Evolutionary conservation across 345 rosid species (phyloP), one percentile per base, ranked within the genome.

Genomic region (Bretschneidera sinensis): DNA sequence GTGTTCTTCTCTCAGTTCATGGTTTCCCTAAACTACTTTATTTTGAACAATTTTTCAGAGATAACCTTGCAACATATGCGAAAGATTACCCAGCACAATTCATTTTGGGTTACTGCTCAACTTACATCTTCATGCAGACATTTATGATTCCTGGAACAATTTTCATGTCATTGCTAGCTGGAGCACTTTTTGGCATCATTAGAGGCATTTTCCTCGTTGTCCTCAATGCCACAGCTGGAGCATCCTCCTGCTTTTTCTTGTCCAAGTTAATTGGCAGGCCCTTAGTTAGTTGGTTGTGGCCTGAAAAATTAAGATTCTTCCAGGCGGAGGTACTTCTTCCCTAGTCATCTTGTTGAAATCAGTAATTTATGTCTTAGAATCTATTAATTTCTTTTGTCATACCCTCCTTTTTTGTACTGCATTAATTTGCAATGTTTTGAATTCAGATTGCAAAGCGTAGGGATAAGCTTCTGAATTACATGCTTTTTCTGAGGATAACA

Each of bases 101-200:
- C 70, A 82, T 90, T 31, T 75, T 94, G 73, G 97, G 97, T 51
- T 94, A 94, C 76, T 90, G 96, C 76, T 82, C 99, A 4, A 94
- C 92, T 0, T 94, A 94, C 74, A 90, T 94, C 71, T 94, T 94
- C 80, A 94, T 90, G 99, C 99, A 94, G 80, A 94, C 99, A 19
- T 94, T 94, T 62, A 94, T 94, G 99, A 94, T 94, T 60, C 99
- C 99, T 13, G 99, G 99, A 73, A 94, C 99, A 19, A 87, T 94
- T 81, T 94, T 94, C 79, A 87, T 94, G 99, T 94, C 99, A 48
- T 61, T 90, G 69, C 90, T 94, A 15, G 99, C 99, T 25, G 99
- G 99, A 64, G 99, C 99, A 50, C 96, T 94, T 63, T 94, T 87
- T 68, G 99, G 99, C 0, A 92, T 88, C 48, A 54, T 88, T 34